Base-by-base conservation (phyloP, 257 asterid species). In the Solanum dulcamara region DNA sequence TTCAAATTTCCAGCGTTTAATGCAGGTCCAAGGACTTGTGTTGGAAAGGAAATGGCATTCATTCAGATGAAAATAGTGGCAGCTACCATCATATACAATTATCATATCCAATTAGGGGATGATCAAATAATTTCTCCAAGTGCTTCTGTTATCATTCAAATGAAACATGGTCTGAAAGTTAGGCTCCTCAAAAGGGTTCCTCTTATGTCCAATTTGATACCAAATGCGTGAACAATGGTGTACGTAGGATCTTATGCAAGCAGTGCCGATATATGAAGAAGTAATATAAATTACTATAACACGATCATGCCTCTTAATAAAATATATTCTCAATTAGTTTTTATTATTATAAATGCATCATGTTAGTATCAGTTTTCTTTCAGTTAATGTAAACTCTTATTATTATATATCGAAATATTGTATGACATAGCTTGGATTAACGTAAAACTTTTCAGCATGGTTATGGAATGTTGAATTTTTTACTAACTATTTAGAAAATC, bases 1-100 rank as follows among this genome's bases (percentile, higher is more conserved):
- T 83, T 6, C 30, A 66, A 67, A 38, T 83, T 66, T 5, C 81
- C 81, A 11, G 80, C 85, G 1, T 83, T 83, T 37, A 66, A 83
- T 24, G 85, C 67, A 0, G 85, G 85, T 10, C 81, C 85, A 24
- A 30, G 85, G 48, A 66, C 85, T 64, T 83, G 85, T 44, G 5
- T 83, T 30, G 85, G 85, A 5, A 83, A 83, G 40, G 80, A 83
- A 15, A 83, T 83, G 85, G 22, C 81, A 4, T 83, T 67, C 37
- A 18, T 66, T 66, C 85, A 83, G n/a, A 83, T 83, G 85, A 83
- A 83, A 83, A 46, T 83, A 28, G 66, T 66, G 6, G 85, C 81
- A 10, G 66, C 85, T 4, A 30, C 30, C 22, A 83, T 83, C 11
- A 20, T 83, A 18, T 28, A 66, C n/a, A 33, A 44, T 28, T 83